Evolutionary conservation across 2,329 filamentous ascomycete genomes (phyloP).

Genomic region (Aspergillus transmontanensis): DNA sequence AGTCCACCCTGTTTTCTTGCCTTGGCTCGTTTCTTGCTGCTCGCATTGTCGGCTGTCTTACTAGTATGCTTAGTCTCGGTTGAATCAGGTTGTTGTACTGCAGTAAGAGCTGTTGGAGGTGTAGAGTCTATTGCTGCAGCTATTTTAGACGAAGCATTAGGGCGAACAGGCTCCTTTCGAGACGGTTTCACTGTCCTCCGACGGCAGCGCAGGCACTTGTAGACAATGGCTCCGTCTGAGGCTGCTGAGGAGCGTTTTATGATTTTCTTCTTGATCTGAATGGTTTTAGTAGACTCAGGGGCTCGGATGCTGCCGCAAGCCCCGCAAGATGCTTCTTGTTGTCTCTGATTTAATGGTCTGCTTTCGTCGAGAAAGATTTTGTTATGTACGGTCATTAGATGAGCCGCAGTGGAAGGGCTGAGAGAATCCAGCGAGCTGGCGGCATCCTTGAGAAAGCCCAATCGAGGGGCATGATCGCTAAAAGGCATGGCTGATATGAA

Average conservation of each 20-base stretch:
- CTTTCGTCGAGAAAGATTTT: constrained; percentile 36
- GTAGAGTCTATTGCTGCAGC: constrained; percentile 13
- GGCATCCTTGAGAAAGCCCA: constrained; percentile 42
- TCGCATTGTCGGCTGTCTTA: constrained; percentile 43
- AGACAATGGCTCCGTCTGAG: constrained; percentile 32
- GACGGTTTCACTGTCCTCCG: constrained; percentile 34
- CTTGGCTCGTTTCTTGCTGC: constrained; percentile 59
- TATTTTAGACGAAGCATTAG: constrained; percentile 15
- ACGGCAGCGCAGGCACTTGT: constrained; percentile 41
- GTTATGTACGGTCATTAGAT: constrained; percentile 44
- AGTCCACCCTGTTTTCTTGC: constrained; percentile 57
- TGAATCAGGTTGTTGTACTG: constrained; percentile 9
- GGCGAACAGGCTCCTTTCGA: constrained; percentile 19
- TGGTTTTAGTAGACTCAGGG: constrained; percentile 32
- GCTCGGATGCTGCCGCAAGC: constrained; percentile 44
- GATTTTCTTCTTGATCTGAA: constrained; percentile 27
- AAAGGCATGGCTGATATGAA: constrained; percentile 20
- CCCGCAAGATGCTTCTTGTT: constrained; percentile 39
- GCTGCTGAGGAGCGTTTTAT: constrained; percentile 14
- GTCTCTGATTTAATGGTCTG: constrained; percentile 34
- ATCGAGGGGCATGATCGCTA: constrained; percentile 27
- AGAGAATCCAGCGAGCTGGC: constrained; percentile 32
- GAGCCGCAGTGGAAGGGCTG: constrained; percentile 44
- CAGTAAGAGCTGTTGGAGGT: constrained; percentile 14
- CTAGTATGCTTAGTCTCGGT: constrained; percentile 3